Percentiles rank a stretch among this genome's conserved stretches.
These are phyloP conservation scores for Colletotrichum falcatum DNA, from an alignment of 2,329 filamentous ascomycete species.

Conservation along the genomic window DNA sequence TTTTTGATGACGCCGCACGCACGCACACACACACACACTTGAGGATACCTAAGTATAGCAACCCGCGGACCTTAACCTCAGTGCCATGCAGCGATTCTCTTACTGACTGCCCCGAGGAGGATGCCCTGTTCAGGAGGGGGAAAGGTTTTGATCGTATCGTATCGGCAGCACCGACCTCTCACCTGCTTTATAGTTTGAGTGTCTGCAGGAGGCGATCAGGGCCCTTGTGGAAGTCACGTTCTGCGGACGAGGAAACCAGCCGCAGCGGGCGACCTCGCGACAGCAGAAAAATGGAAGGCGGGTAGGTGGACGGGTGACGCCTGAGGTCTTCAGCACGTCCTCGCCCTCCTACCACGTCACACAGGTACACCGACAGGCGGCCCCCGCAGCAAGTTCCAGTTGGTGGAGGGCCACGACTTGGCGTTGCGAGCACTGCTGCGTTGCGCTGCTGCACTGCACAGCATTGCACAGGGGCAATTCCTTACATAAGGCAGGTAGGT, in stretches of 20 bases:
- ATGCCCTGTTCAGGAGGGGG: no score
- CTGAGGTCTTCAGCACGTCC: conserved; percentile 31
- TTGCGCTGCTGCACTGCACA: conserved; percentile 13
- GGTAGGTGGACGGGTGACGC: background rate
- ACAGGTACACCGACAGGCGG: conserved; percentile 5
- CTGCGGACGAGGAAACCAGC: background rate
- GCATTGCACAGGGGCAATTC: background rate
- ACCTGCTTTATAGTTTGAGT: conserved; percentile 36
- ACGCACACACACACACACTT: no score
- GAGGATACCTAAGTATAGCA: background rate
- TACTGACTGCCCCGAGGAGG: no score
- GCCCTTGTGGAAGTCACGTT: conserved; percentile 12
- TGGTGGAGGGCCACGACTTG: conserved; percentile 31
- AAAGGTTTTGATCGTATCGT: background rate
- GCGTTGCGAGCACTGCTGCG: conserved; percentile 3
- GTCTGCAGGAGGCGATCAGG: conserved; percentile 14
- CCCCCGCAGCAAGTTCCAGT: conserved; percentile 26
- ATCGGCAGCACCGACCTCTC: conserved; percentile 33
- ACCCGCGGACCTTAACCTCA: background rate
- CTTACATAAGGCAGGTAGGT: background rate
- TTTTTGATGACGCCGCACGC: background rate
- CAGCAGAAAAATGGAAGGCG: background rate
- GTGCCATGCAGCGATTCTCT: background rate
- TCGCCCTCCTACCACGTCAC: conserved; percentile 28
- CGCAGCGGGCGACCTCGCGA: no score